A percentile compares a stretch with the other conserved stretches of the same genome.
Evolutionary conservation across 1,139 yeast genomes (phyloP).

Genomic region (Yamadazyma membranifaciens): DNA sequence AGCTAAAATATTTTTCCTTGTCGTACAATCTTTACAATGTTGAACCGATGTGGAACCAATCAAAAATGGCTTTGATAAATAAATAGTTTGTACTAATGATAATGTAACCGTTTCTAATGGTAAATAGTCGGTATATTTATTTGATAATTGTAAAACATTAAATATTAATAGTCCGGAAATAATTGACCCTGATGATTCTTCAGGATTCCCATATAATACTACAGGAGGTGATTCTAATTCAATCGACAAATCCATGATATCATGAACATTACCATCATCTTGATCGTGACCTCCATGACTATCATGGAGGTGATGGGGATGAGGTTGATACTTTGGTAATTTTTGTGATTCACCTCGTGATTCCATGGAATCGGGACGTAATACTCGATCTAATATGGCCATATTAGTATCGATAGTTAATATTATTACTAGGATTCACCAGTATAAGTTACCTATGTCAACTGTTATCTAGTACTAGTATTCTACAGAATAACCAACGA

Average conservation of each 20-base stretch:
- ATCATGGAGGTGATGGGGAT: neutral
- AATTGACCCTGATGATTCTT: conserved; percentile 82
- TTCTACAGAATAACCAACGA: no score
- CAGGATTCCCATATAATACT: conserved; percentile 74
- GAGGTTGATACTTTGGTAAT: neutral
- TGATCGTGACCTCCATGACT: conserved; percentile 4
- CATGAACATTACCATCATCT: neutral
- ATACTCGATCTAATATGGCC: conserved; percentile 16
- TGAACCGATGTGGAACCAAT: conserved; percentile 51
- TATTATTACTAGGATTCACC: no score
- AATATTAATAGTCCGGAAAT: conserved; percentile 67
- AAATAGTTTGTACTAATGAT: conserved; percentile 66
- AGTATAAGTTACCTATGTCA: no score
- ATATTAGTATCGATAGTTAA: conserved; percentile 3
- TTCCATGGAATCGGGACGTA: conserved; percentile 9
- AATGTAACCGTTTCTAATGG: conserved; percentile 58
- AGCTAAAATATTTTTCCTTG: conserved; percentile 61
- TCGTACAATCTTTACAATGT: conserved; percentile 58
- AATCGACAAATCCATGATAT: conserved; percentile 44
- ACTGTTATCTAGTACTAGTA: no score
- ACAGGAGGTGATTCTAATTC: conserved; percentile 89
- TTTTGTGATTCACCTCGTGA: conserved; percentile 1
- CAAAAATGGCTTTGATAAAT: conserved; percentile 62
- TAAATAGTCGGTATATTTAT: conserved; percentile 10
- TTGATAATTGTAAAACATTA: conserved; percentile 15